phyloP scores from a whole-genome alignment of 2,329 filamentous ascomycete genomes.

The Neofusicoccum ribis region DNA sequence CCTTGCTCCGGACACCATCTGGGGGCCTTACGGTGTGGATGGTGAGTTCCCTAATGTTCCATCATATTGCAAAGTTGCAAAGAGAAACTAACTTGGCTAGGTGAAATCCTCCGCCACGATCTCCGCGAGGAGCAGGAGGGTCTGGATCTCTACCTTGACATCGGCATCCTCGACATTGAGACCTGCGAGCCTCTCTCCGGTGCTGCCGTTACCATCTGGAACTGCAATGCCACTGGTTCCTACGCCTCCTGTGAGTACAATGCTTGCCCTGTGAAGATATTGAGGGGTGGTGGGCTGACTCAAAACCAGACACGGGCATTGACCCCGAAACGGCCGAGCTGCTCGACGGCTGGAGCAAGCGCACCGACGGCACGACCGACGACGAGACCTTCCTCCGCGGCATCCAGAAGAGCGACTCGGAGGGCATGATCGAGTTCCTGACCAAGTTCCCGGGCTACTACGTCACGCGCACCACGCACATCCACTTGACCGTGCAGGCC shows the following conservation, averaged over 20 bases:
- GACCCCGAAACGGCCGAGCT: slow-evolving; percentile 25
- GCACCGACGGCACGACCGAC: slow-evolving; percentile 33
- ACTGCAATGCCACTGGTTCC: slow-evolving; percentile 40
- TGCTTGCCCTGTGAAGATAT: too few relatives aligned
- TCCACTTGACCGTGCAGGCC: slow-evolving; percentile 37
- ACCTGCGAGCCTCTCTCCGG: slow-evolving; percentile 55
- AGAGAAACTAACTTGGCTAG: slow-evolving; percentile 23
- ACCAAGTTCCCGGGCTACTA: slow-evolving; percentile 50
- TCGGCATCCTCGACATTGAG: slow-evolving; percentile 56
- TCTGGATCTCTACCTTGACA: slow-evolving; percentile 51
- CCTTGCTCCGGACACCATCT: slow-evolving; percentile 32
- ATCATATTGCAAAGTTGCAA: too few relatives aligned
- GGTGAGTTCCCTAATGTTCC: slow-evolving; percentile 39
- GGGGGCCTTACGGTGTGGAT: slow-evolving; percentile 40
- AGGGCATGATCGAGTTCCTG: slow-evolving; percentile 53
- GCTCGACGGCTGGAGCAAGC: not conserved
- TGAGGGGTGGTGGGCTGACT: too few relatives aligned
- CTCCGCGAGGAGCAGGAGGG: slow-evolving; percentile 51
- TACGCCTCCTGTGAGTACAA: slow-evolving; percentile 39
- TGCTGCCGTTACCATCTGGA: slow-evolving; percentile 44
- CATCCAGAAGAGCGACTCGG: slow-evolving; percentile 46
- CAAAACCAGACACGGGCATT: slow-evolving; percentile 30
- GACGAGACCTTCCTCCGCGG: slow-evolving; percentile 49
- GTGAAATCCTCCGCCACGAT: slow-evolving; percentile 52
- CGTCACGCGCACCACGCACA: slow-evolving; percentile 46